Evolutionary conservation across 179 eudicot genomes (phyloP), one percentile per base, ranked within the genome.

Genomic region (Sideroxylon spinosum): DNA sequence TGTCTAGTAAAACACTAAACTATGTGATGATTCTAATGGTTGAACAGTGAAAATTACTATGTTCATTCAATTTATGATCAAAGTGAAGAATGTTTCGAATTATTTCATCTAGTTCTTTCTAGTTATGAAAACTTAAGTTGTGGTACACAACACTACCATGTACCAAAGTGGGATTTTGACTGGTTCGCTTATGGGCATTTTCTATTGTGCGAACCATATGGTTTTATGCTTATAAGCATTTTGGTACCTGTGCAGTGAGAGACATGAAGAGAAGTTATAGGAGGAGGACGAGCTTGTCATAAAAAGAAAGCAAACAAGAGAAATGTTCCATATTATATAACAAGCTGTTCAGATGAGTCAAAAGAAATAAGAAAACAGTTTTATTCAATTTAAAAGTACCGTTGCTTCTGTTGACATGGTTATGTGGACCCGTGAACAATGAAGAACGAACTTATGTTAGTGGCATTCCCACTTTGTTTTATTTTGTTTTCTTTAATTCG

Each of bases 271-370:
- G 70, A 22, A 62, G 69, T 62, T 75, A 57, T 56, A 23, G 25
- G 78, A 75, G 78, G 69, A 62, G 4, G 59, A 62, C 48, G 78
- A 61, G 23, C 10, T 75, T 26, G 46, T 46, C 44, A 46, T 9
- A 9, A 62, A 75, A 62, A 75, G 78, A 48, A 75, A 75, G 48
- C 46, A 44, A 57, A 75, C 69, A 22, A 25, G 68, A 23, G 78
- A 75, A 49, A 8, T 61, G 16, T 75, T 62, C 59, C 78, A 75
- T 62, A 69, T 75, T 22, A 69, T 75, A 60, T 70, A 75, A 48
- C 57, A 75, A 75, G 70, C 78, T 62, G 69, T 75, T 46, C 78
- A 75, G 78, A 70, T 75, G 22, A 61, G 68, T 44, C n/a, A 26
- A 55, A 8, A 13, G 28, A 28, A 26, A 1, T 5, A 19, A 26